phyloP scores from a whole-genome alignment of 129 eudicot genomes.

The carrot (Daucus carota) region DNA sequence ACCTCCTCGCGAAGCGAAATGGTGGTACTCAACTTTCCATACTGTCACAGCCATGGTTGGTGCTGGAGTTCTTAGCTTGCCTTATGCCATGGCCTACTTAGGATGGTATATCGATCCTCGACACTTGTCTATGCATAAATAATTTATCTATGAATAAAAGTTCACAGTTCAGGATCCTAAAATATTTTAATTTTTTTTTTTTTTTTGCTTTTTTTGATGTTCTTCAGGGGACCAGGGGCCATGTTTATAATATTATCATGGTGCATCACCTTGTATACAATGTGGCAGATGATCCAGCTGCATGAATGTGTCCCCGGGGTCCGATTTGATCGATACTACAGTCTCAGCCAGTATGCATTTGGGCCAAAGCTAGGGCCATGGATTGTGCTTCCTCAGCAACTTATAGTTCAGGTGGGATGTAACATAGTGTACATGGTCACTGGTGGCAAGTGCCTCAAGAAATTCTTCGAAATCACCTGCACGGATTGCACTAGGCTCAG shows the following conservation, averaged over 20 bases:
- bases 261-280: conserved; percentile 69
- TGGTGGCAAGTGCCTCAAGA: conserved; percentile 83
- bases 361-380: conserved; percentile 80
- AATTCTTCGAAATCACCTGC: conserved; percentile 75
- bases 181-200: neutral
- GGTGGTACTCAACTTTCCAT: conserved; percentile 98
- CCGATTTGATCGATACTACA: conserved; percentile 66
- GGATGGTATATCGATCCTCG: conserved; percentile 48
- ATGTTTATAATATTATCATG: conserved; percentile 66
- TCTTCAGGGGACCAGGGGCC: conserved; percentile 77
- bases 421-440: conserved; percentile 92
- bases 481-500: conserved; percentile 45
- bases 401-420: conserved; percentile 74
- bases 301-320: conserved; percentile 65
- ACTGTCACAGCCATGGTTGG: conserved; percentile 99
- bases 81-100: conserved; percentile 88
- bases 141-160: neutral
- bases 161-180: neutral
- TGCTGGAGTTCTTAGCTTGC: conserved; percentile 98
- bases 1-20: conserved; percentile 74
- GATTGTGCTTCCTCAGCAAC: conserved; percentile 87
- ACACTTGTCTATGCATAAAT: neutral
- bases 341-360: conserved; percentile 64
- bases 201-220: neutral
- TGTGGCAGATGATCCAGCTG: conserved; percentile 82